phyloP scores from a whole-genome alignment of 2,329 filamentous ascomycete genomes.

The Fusarium setosum region DNA sequence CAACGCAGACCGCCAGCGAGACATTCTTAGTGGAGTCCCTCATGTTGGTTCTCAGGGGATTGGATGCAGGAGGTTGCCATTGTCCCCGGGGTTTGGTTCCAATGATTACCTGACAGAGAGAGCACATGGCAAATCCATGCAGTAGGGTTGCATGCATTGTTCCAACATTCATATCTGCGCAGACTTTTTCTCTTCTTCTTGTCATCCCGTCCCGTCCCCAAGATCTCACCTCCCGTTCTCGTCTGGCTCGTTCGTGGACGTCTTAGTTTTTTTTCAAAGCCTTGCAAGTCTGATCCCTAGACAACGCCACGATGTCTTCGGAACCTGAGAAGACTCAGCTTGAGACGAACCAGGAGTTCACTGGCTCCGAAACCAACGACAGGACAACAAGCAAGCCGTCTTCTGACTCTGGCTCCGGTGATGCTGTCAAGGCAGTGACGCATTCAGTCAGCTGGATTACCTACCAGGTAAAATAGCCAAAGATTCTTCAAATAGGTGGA shows the following conservation, averaged over 20 bases:
- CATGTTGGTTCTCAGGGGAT: not conserved
- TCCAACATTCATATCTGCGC: not conserved
- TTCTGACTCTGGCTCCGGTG: constrained; percentile 5
- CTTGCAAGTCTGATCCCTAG: not conserved
- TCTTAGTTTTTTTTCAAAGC: not conserved
- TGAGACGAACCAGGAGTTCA: constrained; percentile 12
- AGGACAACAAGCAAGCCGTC: constrained; percentile 9
- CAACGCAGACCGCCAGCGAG: not conserved
- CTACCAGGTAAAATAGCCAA: constrained; percentile 7
- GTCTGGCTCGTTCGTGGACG: not conserved
- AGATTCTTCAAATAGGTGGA: no score
- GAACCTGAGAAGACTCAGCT: constrained; percentile 6
- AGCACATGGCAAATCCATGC: not conserved
- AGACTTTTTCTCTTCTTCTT: not conserved
- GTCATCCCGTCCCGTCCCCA: not conserved
- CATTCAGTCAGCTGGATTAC: constrained; percentile 29
- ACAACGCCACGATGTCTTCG: constrained; percentile 8
- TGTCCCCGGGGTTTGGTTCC: not conserved
- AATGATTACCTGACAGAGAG: not conserved
- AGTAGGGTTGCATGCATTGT: not conserved
- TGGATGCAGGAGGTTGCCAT: not conserved
- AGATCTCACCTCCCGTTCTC: not conserved
- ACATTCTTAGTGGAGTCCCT: not conserved
- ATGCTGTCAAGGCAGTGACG: not conserved
- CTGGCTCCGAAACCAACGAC: constrained; percentile 3